Evolutionary conservation across 225 moss, liverwort and hornwort genomes (phyloP), one percentile per base, ranked within the genome.

Genomic region (Bryoerythrophyllum caledonicum): DNA sequence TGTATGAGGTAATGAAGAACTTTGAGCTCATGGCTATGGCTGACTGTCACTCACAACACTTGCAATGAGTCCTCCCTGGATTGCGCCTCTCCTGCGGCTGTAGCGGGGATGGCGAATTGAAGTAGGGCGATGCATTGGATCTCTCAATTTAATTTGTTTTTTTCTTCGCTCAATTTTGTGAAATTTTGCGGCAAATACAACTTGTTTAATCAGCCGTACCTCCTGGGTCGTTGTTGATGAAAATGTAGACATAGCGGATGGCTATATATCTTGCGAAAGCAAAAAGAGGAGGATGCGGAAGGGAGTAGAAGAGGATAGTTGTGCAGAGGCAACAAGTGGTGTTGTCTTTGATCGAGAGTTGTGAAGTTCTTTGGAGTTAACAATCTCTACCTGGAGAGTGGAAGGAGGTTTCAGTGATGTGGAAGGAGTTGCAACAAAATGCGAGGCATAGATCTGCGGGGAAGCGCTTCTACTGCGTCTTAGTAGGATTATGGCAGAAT

Each of bases 141-240:
- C 65, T 35, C 48, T 8, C 19, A 20, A 57, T 54, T 25, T 34
- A 30, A 48, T 25, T 35, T 38, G 51, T 25, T 13, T 52, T 46
- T 79, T 58, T 41, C 2, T 37, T 21, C 44, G 65, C n/a, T 48
- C 7, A 27, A 19, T 72, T 72, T 30, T 15, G 51, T 32, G 48
- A 9, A 11, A 35, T 37, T 51, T 52, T 41, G 73, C 73, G 49
- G 14, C 67, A 60, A 21, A 27, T 66, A 27, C 20, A 60, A 59
- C 60, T 60, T 51, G 40, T 67, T 73, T 73, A 79, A 67, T 67
- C 38, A 32, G 26, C 66, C 51, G 49, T 35, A 65, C 72, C 46
- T 76, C 17, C 54, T 71, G 20, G 23, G 14, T n/a, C 52, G 19
- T n/a, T n/a, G n/a, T n/a, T n/a, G n/a, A n/a, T n/a, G n/a, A n/a